Conservation (phyloP, 2,329 filamentous ascomycete species). For the Emmonsiellopsis sp. region DNA sequence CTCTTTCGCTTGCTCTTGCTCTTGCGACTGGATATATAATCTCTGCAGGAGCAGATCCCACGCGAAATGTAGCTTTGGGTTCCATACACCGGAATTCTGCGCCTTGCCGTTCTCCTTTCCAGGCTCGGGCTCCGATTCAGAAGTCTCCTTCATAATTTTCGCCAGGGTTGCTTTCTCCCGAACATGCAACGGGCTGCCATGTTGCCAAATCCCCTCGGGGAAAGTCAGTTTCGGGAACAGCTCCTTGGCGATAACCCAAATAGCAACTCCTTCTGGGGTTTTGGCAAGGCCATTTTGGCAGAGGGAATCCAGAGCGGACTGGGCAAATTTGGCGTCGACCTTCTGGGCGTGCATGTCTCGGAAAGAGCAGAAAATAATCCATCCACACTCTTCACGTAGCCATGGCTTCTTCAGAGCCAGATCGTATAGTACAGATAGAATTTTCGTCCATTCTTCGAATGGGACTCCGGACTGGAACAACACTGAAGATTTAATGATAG, state of each 20-base stretch:
- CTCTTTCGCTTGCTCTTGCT: slow-evolving; percentile 21
- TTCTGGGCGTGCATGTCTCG: slow-evolving; percentile 40
- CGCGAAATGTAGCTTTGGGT: slow-evolving; percentile 72
- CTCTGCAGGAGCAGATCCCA: slow-evolving; percentile 67
- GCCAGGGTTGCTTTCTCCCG: slow-evolving; percentile 61
- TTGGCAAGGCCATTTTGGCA: slow-evolving; percentile 58
- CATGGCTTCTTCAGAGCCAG: slow-evolving; percentile 75
- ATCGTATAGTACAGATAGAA: slow-evolving; percentile 65
- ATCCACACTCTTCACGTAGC: slow-evolving; percentile 80
- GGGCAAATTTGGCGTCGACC: slow-evolving; percentile 40
- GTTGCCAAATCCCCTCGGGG: slow-evolving; percentile 62
- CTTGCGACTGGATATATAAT: slow-evolving; percentile 20
- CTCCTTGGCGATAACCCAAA: slow-evolving; percentile 67
- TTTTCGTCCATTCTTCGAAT: slow-evolving; percentile 42
- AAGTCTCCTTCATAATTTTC: slow-evolving; percentile 65
- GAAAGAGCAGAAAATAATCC: slow-evolving; percentile 66
- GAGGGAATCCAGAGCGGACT: slow-evolving; percentile 54
- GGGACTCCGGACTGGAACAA: slow-evolving; percentile 51
- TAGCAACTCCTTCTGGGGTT: slow-evolving; percentile 78
- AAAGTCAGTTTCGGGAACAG: slow-evolving; percentile 55
- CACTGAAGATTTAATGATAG: slow-evolving; percentile 69
- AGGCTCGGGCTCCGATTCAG: slow-evolving; percentile 19
- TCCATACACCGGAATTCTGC: slow-evolving; percentile 59
- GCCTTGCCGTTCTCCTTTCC: slow-evolving; percentile 19
- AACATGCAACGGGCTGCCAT: slow-evolving; percentile 60